Base-by-base conservation (phyloP, 2,329 filamentous ascomycete species). In the Calonectria fujianensis region DNA sequence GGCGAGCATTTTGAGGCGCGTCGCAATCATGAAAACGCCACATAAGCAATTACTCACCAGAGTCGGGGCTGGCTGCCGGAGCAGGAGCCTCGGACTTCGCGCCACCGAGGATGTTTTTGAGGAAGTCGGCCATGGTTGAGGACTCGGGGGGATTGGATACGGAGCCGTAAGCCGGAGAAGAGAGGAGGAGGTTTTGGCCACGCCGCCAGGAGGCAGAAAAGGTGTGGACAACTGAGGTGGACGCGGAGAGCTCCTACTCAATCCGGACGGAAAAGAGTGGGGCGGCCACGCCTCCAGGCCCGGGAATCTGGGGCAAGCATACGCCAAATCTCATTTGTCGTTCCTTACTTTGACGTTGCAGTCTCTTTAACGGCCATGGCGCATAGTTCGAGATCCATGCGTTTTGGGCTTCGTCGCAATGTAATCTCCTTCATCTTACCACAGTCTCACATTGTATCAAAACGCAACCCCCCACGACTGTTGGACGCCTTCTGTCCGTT, bases 71-170 rank as follows among this genome's bases (percentile, higher is more conserved):
- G 77, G 87, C 87, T 61, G 87, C 85, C n/a, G 64, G 32, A 14
- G 65, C 69, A 65, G 77, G 75, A 76, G 92, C 88, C 73, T 76
- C 79, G n/a, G 81, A 78, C 88, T 94, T 93, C 83, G 89, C 89
- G 83, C 91, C 93, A 82, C 93, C 93, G 80, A 96, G 91, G 82
- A 95, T 85, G 83, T 91, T 91, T 86, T 94, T 94, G 79, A 94
- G 83, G 78, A 94, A 85, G 81, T 90, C 87, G 79, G 90, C 90
- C 90, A 91, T 91, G 83, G 75, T 82, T 79, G 78, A 73, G 73
- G 77, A 52, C 68, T 70, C 57, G 27, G 51, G 35, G 51, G 32
- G 45, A 31, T 80, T 77, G 79, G 78, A 77, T 77, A 72, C 70
- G 61, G 48, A 78, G 78, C 70, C 68, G 54, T 72, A 57, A 59